phyloP scores from a whole-genome alignment of 2,329 filamentous ascomycete species.

The Bertia moriformis region DNA sequence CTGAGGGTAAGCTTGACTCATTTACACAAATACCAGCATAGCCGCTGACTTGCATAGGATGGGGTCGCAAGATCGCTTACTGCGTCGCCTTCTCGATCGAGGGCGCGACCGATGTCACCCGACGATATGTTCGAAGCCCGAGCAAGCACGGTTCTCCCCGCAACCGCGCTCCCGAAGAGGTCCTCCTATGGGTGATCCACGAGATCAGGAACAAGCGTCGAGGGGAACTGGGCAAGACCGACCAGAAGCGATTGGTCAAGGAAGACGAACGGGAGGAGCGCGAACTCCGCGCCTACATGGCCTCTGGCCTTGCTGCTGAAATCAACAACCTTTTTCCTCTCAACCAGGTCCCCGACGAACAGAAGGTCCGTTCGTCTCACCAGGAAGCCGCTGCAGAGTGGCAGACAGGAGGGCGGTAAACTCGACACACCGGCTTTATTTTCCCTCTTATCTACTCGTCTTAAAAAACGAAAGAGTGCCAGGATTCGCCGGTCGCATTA shows the following conservation, averaged over 20 bases:
- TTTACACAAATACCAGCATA: too few relatives aligned
- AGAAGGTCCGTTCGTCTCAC: constrained; percentile 1
- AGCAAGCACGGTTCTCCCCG: constrained; percentile 37
- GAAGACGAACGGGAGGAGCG: constrained; percentile 31
- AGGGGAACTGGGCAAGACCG: constrained; percentile 30
- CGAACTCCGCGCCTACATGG: constrained; percentile 26
- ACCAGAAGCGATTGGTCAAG: constrained; percentile 19
- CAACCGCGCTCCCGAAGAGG: constrained; percentile 48
- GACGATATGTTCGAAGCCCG: constrained; percentile 27
- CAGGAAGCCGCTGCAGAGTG: neutral
- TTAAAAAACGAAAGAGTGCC: too few relatives aligned
- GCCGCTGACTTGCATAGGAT: constrained; percentile 15
- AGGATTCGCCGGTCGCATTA: too few relatives aligned
- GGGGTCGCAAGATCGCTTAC: constrained; percentile 60
- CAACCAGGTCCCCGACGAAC: constrained; percentile 1
- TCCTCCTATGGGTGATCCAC: constrained; percentile 53
- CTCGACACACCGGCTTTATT: too few relatives aligned
- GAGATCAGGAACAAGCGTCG: constrained; percentile 55
- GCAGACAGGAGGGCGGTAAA: neutral
- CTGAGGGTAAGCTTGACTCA: constrained; percentile 48
- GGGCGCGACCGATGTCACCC: constrained; percentile 23
- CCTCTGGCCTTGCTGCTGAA: constrained; percentile 24
- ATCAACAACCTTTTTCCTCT: constrained; percentile 23
- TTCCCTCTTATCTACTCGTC: too few relatives aligned
- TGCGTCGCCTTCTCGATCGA: constrained; percentile 64